Conservation (phyloP, 768 basidiomycete genomes). For the Pilatotrama ljubarskyi region DNA sequence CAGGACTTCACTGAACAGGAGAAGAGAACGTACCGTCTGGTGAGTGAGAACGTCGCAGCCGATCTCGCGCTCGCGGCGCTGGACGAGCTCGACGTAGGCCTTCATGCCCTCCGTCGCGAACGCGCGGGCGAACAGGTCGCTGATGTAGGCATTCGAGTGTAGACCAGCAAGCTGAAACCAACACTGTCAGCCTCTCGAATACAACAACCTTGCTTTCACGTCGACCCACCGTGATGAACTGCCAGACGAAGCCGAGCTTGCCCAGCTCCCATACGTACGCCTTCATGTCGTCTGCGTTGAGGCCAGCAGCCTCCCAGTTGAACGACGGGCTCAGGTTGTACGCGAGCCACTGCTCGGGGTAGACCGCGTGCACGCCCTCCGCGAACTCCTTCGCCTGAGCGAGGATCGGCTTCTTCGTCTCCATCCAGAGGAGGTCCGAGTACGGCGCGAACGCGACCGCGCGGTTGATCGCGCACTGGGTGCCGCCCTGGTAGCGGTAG, state of each 20-base stretch:
- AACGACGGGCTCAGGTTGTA: conserved; percentile 95
- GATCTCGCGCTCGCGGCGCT: conserved; percentile 88
- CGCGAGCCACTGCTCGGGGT: conserved; percentile 92
- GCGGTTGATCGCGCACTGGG: conserved; percentile 90
- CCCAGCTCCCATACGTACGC: conserved; percentile 90
- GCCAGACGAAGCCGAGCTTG: conserved; percentile 96
- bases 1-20: not conserved
- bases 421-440: conserved; percentile 93
- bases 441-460: conserved; percentile 93
- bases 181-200: not conserved
- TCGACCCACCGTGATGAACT: conserved; percentile 91
- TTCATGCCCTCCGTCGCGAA: conserved; percentile 98
- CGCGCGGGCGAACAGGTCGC: conserved; percentile 84
- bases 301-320: conserved; percentile 93
- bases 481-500: conserved; percentile 97
- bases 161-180: conserved; percentile 81
- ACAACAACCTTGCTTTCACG: not conserved
- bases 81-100: conserved; percentile 94
- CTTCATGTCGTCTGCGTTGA: conserved; percentile 83
- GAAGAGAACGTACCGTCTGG: conserved; percentile 65
- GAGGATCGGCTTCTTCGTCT: conserved; percentile 93
- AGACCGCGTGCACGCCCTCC: conserved; percentile 75
- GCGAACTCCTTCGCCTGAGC: conserved; percentile 92
- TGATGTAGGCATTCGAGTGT: conserved; percentile 97
- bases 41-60: conserved; percentile 97